Percentiles rank a stretch among this genome's conserved stretches.
phyloP scores from a whole-genome alignment of 208 protist genomes.

The Trichomonas gallinae region DNA sequence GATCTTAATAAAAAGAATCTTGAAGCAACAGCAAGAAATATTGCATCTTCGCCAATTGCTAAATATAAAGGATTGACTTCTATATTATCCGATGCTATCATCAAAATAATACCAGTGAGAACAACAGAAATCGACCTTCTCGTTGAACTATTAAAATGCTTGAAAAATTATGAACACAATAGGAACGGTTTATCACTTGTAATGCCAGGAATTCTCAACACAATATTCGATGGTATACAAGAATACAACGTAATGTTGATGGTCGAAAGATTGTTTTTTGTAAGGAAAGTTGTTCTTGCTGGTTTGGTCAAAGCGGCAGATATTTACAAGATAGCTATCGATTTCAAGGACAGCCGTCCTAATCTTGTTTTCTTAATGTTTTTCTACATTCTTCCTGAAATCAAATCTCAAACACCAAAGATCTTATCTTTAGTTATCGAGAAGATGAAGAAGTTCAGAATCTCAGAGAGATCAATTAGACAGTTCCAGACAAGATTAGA shows the following conservation, averaged over 20 bases:
- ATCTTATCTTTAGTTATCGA: neutral
- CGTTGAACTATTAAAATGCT: neutral
- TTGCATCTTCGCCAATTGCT: neutral
- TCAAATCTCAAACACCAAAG: neutral
- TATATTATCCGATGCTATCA: neutral
- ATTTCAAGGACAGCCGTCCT: neutral
- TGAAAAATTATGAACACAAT: neutral
- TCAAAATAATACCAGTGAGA: neutral
- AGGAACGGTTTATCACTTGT: neutral
- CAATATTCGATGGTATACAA: neutral
- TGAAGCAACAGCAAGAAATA: neutral
- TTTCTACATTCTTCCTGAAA: neutral
- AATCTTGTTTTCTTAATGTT: neutral
- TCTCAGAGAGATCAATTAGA: neutral
- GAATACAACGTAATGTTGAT: neutral
- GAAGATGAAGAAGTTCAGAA: neutral
- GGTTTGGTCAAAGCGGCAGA: neutral
- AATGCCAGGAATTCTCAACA: neutral
- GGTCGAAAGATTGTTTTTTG: neutral
- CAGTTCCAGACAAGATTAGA: neutral
- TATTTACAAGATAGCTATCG: neutral
- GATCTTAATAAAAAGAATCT: neutral
- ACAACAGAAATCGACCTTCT: neutral
- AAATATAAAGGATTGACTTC: neutral
- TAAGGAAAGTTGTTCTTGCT: neutral